Conservation (phyloP, 768 basidiomycete species). For the Suillus variegatus region DNA sequence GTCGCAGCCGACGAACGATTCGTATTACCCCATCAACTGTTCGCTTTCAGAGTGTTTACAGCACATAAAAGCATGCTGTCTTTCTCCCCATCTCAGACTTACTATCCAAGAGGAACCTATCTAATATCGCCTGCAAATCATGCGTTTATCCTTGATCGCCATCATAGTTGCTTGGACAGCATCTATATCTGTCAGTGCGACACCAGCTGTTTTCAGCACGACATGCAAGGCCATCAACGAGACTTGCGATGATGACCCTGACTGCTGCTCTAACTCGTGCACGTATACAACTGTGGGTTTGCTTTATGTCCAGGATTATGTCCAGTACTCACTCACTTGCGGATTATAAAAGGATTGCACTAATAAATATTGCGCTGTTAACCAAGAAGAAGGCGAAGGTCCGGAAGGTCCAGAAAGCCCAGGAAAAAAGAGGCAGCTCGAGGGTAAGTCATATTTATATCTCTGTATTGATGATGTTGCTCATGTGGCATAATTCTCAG, state of each 20-base stretch:
- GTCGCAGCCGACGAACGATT: neutral
- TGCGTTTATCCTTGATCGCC: neutral
- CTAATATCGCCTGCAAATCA: neutral
- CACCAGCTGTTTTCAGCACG: neutral
- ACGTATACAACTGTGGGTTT: neutral
- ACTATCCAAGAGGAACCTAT: neutral
- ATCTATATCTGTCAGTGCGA: neutral
- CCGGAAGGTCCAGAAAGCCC: neutral
- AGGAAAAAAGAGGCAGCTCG: neutral
- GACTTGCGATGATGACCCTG: neutral
- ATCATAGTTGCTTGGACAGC: neutral
- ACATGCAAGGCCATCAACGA: neutral
- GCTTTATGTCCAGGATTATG: neutral
- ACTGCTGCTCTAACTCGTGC: neutral
- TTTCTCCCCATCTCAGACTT: neutral
- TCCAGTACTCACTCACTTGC: neutral
- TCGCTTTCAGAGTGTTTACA: neutral
- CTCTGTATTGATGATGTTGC: neutral
- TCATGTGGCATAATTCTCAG: neutral
- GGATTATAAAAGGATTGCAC: neutral
- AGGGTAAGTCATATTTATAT: neutral
- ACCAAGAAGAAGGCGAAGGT: neutral
- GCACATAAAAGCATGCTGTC: neutral
- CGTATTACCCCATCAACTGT: too few relatives aligned
- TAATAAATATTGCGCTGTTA: neutral